Evolutionary conservation across 371 early-diverging fungal genomes (phyloP).

Genomic region (Vairimorpha apis): DNA sequence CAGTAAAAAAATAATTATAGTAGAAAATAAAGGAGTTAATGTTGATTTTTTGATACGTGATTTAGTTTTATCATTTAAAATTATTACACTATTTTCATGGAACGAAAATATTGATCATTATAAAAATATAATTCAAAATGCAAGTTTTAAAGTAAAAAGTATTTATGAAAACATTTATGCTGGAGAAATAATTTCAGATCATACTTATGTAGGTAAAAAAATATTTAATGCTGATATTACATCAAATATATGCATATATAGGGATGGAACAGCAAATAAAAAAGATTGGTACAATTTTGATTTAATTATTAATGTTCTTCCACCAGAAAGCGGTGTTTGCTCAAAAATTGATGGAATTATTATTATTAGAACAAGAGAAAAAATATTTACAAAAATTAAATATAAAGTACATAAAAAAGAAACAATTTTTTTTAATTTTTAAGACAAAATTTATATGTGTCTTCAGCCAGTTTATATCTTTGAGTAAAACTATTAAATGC

Average conservation of each 20-base stretch:
- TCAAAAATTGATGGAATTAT: constrained; percentile 45
- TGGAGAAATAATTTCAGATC: constrained; percentile 22
- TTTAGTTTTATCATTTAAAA: background rate
- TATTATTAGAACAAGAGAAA: constrained; percentile 17
- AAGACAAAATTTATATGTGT: constrained; percentile 3
- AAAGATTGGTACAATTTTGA: constrained; percentile 48
- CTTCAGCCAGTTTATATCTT: constrained; percentile 9
- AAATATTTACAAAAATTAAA: constrained; percentile 20
- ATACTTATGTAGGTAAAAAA: constrained; percentile 27
- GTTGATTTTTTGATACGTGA: constrained; percentile 48
- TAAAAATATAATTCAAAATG: constrained; percentile 1
- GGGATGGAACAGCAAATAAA: constrained; percentile 34
- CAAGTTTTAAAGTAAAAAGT: background rate
- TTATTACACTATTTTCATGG: constrained; percentile 15
- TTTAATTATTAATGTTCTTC: constrained; percentile 36
- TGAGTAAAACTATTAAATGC: constrained; percentile 10
- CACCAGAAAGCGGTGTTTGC: constrained; percentile 43
- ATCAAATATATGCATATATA: constrained; percentile 31
- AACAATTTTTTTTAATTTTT: constrained; percentile 1
- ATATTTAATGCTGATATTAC: background rate
- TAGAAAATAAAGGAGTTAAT: constrained; percentile 15
- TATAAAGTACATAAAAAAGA: constrained; percentile 34
- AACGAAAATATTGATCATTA: constrained; percentile 28
- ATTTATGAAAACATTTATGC: constrained; percentile 4
- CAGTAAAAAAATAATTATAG: constrained; percentile 27